These are phyloP conservation scores for Alternaria solani DNA, from an alignment of 2,329 filamentous ascomycete genomes.

Conservation along the genomic window DNA sequence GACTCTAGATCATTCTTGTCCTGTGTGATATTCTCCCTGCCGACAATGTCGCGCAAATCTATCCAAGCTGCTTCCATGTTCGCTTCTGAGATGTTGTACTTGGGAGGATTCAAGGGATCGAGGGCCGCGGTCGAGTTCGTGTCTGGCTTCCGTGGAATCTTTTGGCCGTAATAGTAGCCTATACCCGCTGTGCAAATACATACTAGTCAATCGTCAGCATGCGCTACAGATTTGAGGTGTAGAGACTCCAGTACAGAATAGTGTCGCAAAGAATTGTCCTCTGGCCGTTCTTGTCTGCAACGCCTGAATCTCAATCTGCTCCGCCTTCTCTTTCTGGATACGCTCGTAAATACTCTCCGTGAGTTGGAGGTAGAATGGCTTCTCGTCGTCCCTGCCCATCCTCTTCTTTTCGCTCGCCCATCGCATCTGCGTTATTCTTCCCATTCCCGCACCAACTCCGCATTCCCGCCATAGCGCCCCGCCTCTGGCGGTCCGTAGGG, in stretches of 20 bases:
- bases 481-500: conserved; percentile 23
- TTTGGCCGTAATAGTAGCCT: conserved; percentile 65
- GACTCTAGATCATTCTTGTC: conserved; percentile 61
- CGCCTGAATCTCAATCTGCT: conserved; percentile 56
- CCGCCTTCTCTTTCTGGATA: conserved; percentile 65
- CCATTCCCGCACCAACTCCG: conserved; percentile 17
- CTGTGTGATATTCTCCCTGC: conserved; percentile 69
- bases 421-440: conserved; percentile 37
- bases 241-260: conserved; percentile 28
- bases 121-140: conserved; percentile 67
- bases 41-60: conserved; percentile 68
- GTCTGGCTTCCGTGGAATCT: conserved; percentile 57
- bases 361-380: conserved; percentile 67
- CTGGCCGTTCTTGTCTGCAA: conserved; percentile 37
- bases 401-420: conserved; percentile 46
- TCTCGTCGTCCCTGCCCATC: conserved; percentile 39
- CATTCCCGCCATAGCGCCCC: conserved; percentile 13
- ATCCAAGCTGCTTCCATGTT: conserved; percentile 71
- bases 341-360: conserved; percentile 69
- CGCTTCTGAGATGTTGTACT: conserved; percentile 64
- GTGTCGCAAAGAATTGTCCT: conserved; percentile 50
- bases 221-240: background rate
- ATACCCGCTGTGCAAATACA: conserved; percentile 60
- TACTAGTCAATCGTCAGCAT: conserved; percentile 49
- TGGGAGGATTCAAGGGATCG: conserved; percentile 55